phyloP scores from a whole-genome alignment of 2,329 filamentous ascomycete species.

The Thelonectria olida region DNA sequence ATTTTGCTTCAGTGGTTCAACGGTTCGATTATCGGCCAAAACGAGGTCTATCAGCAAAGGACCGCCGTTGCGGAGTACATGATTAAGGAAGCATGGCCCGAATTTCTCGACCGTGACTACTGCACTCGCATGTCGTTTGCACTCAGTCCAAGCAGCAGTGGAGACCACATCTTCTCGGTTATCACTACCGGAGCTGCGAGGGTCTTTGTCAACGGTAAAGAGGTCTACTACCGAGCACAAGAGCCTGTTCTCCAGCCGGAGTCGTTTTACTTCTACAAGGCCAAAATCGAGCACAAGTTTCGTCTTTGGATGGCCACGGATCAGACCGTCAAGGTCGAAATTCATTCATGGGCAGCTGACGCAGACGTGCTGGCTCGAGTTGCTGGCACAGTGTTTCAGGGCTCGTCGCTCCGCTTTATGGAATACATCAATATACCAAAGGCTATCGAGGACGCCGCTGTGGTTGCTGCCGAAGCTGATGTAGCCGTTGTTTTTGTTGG shows the following conservation, averaged over 20 bases:
- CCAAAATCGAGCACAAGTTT: background rate
- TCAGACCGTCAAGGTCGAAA: too few relatives aligned
- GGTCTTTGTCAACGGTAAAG: slow-evolving; percentile 3
- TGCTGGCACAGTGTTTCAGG: too few relatives aligned
- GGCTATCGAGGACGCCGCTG: background rate
- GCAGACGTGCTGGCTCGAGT: too few relatives aligned
- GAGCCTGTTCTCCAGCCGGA: background rate
- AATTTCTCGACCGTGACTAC: background rate
- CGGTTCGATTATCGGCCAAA: background rate
- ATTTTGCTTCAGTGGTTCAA: background rate
- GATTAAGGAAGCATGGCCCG: background rate
- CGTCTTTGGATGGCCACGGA: background rate
- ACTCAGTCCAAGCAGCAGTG: background rate
- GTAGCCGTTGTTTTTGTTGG: slow-evolving; percentile 1
- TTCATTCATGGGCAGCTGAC: too few relatives aligned
- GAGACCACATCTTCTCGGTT: background rate
- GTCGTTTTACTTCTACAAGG: slow-evolving; percentile 8
- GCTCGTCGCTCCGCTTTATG: background rate
- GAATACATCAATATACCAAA: background rate
- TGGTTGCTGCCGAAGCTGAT: background rate
- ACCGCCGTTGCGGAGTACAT: background rate
- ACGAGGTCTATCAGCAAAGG: background rate
- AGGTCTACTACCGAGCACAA: background rate
- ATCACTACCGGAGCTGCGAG: background rate
- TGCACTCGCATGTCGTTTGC: background rate